Base-by-base conservation (phyloP, 1,284 basidiomycete species). In the Lentinus polychrous region DNA sequence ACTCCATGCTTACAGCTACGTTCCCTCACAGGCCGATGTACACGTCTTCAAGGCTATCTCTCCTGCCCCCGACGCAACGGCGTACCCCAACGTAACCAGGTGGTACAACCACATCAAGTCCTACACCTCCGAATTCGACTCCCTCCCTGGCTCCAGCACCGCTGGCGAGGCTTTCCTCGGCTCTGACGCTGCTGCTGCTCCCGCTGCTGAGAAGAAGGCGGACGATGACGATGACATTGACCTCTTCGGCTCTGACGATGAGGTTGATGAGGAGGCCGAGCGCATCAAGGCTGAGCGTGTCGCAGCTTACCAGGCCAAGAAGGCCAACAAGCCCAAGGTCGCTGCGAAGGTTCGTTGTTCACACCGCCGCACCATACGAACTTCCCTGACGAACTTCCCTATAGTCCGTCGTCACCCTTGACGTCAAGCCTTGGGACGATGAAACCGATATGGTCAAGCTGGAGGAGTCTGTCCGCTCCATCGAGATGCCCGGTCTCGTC, bases 381-480 rank as follows among this genome's bases (percentile, higher is more conserved):
- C 22, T 36, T 53, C 52, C 51, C 57, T 62, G 49, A 61, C 52
- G 31, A 32, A 43, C 43, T 47, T 34, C 49, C 37, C 50, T 63
- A 47, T 64, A 93, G 91, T 95, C 92, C 57, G 81, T 95, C 54
- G 92, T 95, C 47, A 99, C 96, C 48, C 74, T 98, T 61, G 94
- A 98, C 59, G 93, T 99, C 56, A 99, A 98, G 75, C 95, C 94
- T 43, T 95, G 94, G 95, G 95, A 99, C 67, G 94, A 98, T 68
- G 94, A 97, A 77, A 99, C 95, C 52, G 91, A 98, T 74, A 94
- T 99, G 92, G 78, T 66, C 46, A 86, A 73, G 49, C 78, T 99
- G 58, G 95, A 99, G 72, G 70, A 76, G 37, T 62, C 74, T 38
- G 94, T 99, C 49, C 86, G 95, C 56, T 84, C 86, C 24, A 86